Evolutionary conservation across 83 land plant genomes (phyloP).

Genomic region (Picea engelmannii): DNA sequence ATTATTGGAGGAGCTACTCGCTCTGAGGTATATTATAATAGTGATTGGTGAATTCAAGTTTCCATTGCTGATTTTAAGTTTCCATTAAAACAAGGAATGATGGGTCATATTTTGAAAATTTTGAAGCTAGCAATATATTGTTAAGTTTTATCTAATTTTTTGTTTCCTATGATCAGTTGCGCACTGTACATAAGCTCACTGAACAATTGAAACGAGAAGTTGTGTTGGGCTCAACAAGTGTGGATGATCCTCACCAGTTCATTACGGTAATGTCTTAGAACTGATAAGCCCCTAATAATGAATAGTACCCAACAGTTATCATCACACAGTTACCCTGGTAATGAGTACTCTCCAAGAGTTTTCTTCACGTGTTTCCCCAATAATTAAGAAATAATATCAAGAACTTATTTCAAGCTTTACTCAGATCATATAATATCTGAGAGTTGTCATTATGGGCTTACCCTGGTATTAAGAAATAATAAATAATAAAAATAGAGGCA

Average conservation of each 20-base stretch:
- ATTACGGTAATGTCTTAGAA: slow-evolving; percentile 43
- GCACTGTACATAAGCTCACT: slow-evolving; percentile 85
- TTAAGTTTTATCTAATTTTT: not conserved
- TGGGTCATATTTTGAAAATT: not conserved
- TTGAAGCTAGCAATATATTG: not conserved
- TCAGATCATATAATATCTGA: no score
- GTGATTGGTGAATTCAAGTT: not conserved
- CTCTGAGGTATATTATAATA: slow-evolving; percentile 74
- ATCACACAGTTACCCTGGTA: not conserved
- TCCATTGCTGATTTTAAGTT: not conserved
- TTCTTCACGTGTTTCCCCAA: not conserved
- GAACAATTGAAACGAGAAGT: slow-evolving; percentile 77
- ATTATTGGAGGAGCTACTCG: slow-evolving; percentile 95
- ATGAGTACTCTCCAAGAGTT: not conserved
- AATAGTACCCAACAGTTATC: not conserved
- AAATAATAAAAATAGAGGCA: no score
- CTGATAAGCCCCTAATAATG: not conserved
- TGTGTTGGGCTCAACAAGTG: slow-evolving; percentile 81
- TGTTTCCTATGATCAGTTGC: slow-evolving; percentile 41
- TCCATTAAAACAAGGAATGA: not conserved
- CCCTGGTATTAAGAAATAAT: no score
- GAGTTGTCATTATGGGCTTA: not conserved
- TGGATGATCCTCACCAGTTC: slow-evolving; percentile 94
- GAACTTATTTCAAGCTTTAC: not conserved
- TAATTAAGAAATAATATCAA: not conserved